phyloP scores from a whole-genome alignment of 2,329 filamentous ascomycete species.

The Colletotrichum sp. region DNA sequence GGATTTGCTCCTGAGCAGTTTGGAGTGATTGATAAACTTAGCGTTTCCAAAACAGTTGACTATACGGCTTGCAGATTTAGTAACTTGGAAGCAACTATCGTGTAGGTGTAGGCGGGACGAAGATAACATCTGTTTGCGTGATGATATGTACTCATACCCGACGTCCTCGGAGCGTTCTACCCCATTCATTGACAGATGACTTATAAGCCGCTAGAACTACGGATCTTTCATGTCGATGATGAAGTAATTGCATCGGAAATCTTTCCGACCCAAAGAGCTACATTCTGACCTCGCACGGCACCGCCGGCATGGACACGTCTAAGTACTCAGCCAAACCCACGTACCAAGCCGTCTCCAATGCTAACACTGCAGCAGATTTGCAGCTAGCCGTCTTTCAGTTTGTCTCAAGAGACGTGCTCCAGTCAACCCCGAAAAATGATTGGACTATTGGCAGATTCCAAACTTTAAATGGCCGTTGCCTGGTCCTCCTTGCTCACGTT shows the following conservation, averaged over 20 bases:
- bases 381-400: not conserved
- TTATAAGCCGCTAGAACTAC: not conserved
- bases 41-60: rapidly evolving
- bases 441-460: not conserved
- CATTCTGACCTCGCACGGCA: not conserved
- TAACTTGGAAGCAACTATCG: not conserved
- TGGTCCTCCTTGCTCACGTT: not conserved
- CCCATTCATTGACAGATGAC: not conserved
- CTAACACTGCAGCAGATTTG: not conserved
- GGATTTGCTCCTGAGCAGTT: not conserved
- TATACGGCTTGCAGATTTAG: not conserved
- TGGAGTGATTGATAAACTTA: not conserved
- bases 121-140: not conserved
- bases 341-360: not conserved
- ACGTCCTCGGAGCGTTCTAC: not conserved
- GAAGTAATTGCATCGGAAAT: not conserved
- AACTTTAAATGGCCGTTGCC: not conserved
- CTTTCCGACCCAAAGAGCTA: not conserved
- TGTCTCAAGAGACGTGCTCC: not conserved
- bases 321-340: not conserved
- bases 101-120: not conserved
- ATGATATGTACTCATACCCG: not conserved
- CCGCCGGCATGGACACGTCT: not conserved
- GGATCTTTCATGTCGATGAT: not conserved
- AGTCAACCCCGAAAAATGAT: not conserved